These are phyloP conservation scores for Epichloe gansuensis DNA, from an alignment of 2,329 filamentous ascomycete genomes.

Conservation along the genomic window DNA sequence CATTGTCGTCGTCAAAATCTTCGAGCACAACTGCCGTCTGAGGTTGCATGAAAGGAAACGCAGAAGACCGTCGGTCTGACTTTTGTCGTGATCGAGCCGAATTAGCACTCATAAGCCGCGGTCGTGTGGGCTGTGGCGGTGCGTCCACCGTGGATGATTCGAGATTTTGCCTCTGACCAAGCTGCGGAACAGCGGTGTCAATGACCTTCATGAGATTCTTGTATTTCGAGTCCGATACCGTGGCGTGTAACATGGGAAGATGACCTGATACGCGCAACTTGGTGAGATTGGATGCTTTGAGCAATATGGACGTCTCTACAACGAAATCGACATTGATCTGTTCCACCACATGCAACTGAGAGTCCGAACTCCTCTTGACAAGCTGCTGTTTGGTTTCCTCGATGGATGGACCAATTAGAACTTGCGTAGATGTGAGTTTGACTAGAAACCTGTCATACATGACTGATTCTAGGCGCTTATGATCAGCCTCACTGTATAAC, in stretches of 20 bases:
- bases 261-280: slow-evolving; percentile 86
- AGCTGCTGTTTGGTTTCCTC: slow-evolving; percentile 80
- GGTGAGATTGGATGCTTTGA: slow-evolving; percentile 84
- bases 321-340: slow-evolving; percentile 96
- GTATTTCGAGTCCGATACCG: slow-evolving; percentile 89
- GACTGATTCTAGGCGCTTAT: slow-evolving; percentile 71
- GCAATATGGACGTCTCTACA: slow-evolving; percentile 93
- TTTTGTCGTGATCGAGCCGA: slow-evolving; percentile 34
- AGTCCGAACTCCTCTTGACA: slow-evolving; percentile 49
- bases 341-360: slow-evolving; percentile 80
- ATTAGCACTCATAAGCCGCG: slow-evolving; percentile 31
- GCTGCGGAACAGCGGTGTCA: slow-evolving; percentile 84
- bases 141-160: slow-evolving; percentile 16
- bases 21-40: slow-evolving; percentile 70
- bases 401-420: slow-evolving; percentile 88
- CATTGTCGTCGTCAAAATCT: slow-evolving; percentile 56
- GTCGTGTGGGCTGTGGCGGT: slow-evolving; percentile 20
- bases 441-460: slow-evolving; percentile 98
- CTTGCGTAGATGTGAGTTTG: slow-evolving; percentile 86
- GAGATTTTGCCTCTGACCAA: slow-evolving; percentile 32
- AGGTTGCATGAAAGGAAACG: slow-evolving; percentile 59
- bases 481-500: slow-evolving; percentile 78
- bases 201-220: slow-evolving; percentile 94
- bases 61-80: slow-evolving; percentile 49
- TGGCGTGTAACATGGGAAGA: slow-evolving; percentile 80